These are phyloP conservation scores for Jimgerdemannia lactiflua DNA, from an alignment of 192 early-diverging fungal genomes.

Conservation along the genomic window DNA sequence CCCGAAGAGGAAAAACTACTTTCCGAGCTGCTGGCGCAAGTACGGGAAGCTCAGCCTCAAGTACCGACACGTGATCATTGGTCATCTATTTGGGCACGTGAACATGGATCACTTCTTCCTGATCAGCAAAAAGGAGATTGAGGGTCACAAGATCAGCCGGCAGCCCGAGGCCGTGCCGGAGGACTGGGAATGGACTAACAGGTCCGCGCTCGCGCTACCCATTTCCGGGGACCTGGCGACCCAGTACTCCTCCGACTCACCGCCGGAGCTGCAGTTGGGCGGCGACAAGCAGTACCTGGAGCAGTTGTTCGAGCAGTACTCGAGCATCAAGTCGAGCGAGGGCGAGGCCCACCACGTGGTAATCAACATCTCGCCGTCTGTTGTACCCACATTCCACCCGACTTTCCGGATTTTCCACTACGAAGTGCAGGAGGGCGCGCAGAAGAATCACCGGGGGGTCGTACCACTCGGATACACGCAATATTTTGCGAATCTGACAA, in stretches of 20 bases:
- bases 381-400: constrained; percentile 64
- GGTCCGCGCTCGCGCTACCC: not conserved
- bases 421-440: constrained; percentile 10
- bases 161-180: constrained; percentile 5
- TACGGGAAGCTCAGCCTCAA: constrained; percentile 40
- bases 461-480: constrained; percentile 36
- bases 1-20: constrained; percentile 47
- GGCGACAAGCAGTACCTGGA: constrained; percentile 15
- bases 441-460: constrained; percentile 4
- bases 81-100: constrained; percentile 73
- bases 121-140: constrained; percentile 6
- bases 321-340: constrained; percentile 20
- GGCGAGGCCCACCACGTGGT: constrained; percentile 24
- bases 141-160: not conserved
- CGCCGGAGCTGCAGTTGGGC: not conserved
- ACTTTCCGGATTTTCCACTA: constrained; percentile 61
- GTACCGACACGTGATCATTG: constrained; percentile 51
- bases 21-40: constrained; percentile 29
- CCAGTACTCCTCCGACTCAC: not conserved
- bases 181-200: not conserved
- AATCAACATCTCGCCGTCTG: constrained; percentile 56
- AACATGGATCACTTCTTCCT: constrained; percentile 59
- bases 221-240: not conserved
- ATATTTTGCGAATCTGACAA: constrained; percentile 36
- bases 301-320: constrained; percentile 38